These are phyloP conservation scores for Mucuna pruriens DNA, from an alignment of 306 rosid genomes.

Conservation along the genomic window DNA sequence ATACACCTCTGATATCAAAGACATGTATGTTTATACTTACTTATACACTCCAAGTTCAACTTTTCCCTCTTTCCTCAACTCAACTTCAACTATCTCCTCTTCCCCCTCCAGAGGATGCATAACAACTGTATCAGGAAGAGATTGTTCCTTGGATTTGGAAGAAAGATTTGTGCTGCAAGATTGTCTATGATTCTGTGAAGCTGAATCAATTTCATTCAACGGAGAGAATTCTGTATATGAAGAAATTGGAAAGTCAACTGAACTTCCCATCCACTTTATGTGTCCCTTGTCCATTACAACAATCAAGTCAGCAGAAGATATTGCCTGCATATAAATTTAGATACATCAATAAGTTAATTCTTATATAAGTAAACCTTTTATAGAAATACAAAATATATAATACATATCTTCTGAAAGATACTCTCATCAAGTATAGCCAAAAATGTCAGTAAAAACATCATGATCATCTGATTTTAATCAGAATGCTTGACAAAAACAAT, in stretches of 20 bases:
- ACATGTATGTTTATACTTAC: conserved; percentile 54
- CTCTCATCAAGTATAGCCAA: not conserved
- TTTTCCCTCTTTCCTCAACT: conserved; percentile 85
- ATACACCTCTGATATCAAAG: not conserved
- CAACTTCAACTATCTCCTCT: conserved; percentile 70
- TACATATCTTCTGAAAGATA: conserved; percentile 7
- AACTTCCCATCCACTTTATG: conserved; percentile 80
- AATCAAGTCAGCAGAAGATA: conserved; percentile 80
- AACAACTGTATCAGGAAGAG: conserved; percentile 45
- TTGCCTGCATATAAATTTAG: conserved; percentile 61
- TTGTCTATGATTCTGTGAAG: conserved; percentile 46
- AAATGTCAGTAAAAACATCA: not conserved
- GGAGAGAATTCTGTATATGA: conserved; percentile 66
- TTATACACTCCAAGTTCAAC: conserved; percentile 82
- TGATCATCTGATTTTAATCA: not conserved
- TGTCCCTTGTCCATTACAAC: conserved; percentile 82
- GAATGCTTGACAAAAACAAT: conserved; percentile 13
- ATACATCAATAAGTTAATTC: conserved; percentile 28
- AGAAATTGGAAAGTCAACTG: conserved; percentile 57
- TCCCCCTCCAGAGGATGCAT: conserved; percentile 42
- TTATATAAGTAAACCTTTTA: conserved; percentile 9
- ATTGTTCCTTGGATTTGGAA: conserved; percentile 40
- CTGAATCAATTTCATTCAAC: conserved; percentile 74
- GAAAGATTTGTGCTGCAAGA: conserved; percentile 45
- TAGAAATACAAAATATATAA: conserved; percentile 1